Evolutionary conservation across 208 protist species (phyloP), one percentile per base, ranked within the genome.

Genomic region (Leishmania major): DNA sequence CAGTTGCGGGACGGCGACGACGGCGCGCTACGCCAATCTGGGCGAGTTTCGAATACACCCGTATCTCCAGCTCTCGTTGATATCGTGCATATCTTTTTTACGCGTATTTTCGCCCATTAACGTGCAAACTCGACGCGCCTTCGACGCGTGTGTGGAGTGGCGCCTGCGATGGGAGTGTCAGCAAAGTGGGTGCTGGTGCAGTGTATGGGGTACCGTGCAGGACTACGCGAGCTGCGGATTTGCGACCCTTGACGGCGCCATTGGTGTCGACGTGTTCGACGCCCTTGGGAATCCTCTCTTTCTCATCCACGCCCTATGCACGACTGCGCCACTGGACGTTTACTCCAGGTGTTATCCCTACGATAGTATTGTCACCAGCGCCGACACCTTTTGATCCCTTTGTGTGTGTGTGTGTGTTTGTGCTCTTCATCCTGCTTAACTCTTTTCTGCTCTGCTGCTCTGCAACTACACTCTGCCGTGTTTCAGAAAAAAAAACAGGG

Each of bases 251-350:
- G 70, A 86, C 7, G 90, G 90, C 5, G 82, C 93, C 13, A 72
- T 96, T 8, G 90, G 91, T n/a, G 72, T 94, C 40, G 78, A 89
- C 75, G 74, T 91, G 5, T 86, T 96, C 69, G 90, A 96, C 60
- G 72, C 57, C 13, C 59, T 89, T 4, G 92, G 90, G 22, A 89
- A 89, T 49, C 84, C 88, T 19, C 40, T 90, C 15, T 94, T 92
- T 74, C 75, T 96, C 10, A 91, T 85, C 35, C 86, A 83, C 53
- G 91, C 93, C 0, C 53, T 94, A 2, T 89, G 88, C 37, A 92
- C 87, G 8, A 82, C 83, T 6, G 67, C 91, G 35, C 71, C 85
- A 10, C 43, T 81, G 10, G 60, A 70, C 5, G 88, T 91, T n/a
- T 93, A 87, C 67, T 79, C 77, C 17, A 77, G 76, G n/a, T 88